Base-by-base conservation (phyloP, 148 eudicot genomes). In the Drosera capensis region DNA sequence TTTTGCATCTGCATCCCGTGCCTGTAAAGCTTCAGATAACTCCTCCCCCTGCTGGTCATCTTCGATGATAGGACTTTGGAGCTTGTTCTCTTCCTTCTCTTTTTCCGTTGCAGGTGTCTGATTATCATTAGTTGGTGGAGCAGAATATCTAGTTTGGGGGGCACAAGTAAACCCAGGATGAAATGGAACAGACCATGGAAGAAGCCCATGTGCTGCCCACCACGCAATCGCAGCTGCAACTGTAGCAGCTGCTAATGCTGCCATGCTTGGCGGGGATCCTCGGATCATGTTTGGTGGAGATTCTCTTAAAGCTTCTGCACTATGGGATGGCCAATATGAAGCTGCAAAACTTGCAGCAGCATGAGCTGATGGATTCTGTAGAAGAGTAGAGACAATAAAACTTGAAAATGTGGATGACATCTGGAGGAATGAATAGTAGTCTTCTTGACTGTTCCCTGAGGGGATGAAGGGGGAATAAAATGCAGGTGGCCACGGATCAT, bases 201-300 rank as follows among this genome's bases (percentile, higher is more conserved):
- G 52, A 39, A 90, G 61, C 20, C 45, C 97, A 62, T 90, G 81
- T 25, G 97, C 72, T 12, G 94, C 75, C 97, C 97, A 90, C 97
- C 97, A 90, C 19, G 97, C 85, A 37, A 87, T 78, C 51, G 97
- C 97, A 57, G 95, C 97, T 34, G 97, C 86, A 56, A 80, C 85
- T 23, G 97, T 90, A 18, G 95, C 87, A 18, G 87, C 87, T 56
- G 81, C 97, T 60, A 84, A 64, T 24, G 85, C 87, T 46, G 83
- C 72, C 71, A 75, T 63, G 60, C 76, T 78, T 53, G 97, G 49
- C 19, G 68, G 55, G 53, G 59, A 68, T 20, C 67, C 66, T 51
- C 60, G 74, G 25, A 55, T 40, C 16, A 48, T 34, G 11, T 52
- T 71, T 9, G 63, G 41, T 51, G 54, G 55, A 54, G 72, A 47